Base-by-base conservation (phyloP, 2,329 filamentous ascomycete species). In the Cladobotryum protrusum region DNA sequence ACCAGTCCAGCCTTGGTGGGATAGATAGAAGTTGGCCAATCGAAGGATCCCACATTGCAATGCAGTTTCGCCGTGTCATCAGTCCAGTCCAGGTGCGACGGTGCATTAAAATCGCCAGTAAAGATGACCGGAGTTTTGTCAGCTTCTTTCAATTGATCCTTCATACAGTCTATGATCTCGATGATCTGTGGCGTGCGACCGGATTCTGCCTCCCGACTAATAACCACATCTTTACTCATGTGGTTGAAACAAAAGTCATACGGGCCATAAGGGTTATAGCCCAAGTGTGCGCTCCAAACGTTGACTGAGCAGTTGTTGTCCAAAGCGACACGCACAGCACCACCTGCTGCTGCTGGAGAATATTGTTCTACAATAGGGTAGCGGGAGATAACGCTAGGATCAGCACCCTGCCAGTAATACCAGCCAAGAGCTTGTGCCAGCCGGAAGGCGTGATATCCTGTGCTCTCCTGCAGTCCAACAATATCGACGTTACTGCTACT, bases 101-200 rank as follows among this genome's bases (percentile, higher is more conserved):
- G 70, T 1, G 71, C 68, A 54, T 72, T 72, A 50, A 72, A 69
- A n/a, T n/a, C n/a, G n/a, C n/a, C n/a, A n/a, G n/a, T n/a, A n/a
- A n/a, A n/a, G n/a, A n/a, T n/a, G n/a, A 55, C 73, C 71, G 71
- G 69, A 0, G 63, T 53, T 0, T 59, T 56, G 20, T 67, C 60
- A 0, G 66, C 56, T 18, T 65, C 52, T 5, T 52, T 54, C 1
- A 72, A 52, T 4, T 67, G 59, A 5, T 47, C 49, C 35, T 60
- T 45, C 63, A 72, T 72, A 3, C 55, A 59, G 1, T 50, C 49
- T 4, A 72, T 50, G 1, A 65, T 70, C 13, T 64, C 60, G 43
- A 54, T 56, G 50, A 72, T 70, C 51, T 73, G 67, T 12, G 59
- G 60, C 2, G 67, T 68, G 8, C 71, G 69, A 1, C 66, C 62